Conservation (phyloP, 495 filamentous ascomycete species). For the Hypoxylon lienhwacheense region DNA sequence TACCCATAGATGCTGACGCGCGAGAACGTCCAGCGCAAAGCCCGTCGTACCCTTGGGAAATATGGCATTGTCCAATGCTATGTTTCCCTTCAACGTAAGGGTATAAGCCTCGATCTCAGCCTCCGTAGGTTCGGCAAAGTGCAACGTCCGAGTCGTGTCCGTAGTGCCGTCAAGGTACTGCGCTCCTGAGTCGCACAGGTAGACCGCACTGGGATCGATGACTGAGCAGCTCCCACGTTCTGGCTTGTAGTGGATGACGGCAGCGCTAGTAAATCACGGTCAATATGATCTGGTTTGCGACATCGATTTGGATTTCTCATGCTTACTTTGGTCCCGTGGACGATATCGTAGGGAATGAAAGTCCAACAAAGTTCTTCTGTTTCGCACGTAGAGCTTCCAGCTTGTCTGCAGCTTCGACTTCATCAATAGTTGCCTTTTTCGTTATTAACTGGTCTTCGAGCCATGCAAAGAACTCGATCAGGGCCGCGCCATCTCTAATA, state of each 20-base stretch:
- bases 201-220: constrained; percentile 86
- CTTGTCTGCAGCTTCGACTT: constrained; percentile 89
- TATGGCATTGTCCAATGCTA: constrained; percentile 80
- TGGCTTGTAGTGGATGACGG: constrained; percentile 96
- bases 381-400: constrained; percentile 80
- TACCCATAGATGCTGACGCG: constrained; percentile 90
- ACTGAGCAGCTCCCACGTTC: constrained; percentile 77
- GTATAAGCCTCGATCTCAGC: constrained; percentile 93
- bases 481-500: constrained; percentile 88
- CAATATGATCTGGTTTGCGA: constrained; percentile 8
- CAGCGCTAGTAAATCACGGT: constrained; percentile 55
- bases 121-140: constrained; percentile 83
- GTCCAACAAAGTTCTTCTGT: constrained; percentile 80
- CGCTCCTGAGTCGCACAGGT: constrained; percentile 95
- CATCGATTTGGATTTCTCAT: neutral
- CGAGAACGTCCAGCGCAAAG: constrained; percentile 85
- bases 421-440: constrained; percentile 75
- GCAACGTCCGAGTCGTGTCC: constrained; percentile 90
- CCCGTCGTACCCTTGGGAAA: constrained; percentile 96
- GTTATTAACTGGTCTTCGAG: constrained; percentile 81
- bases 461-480: constrained; percentile 96
- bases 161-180: constrained; percentile 97
- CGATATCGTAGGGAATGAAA: constrained; percentile 96
- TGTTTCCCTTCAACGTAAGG: constrained; percentile 93
- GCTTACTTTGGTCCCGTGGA: constrained; percentile 83